Evolutionary conservation across 1,139 yeast genomes (phyloP).

Genomic region (Suhomyces bribrorum): DNA sequence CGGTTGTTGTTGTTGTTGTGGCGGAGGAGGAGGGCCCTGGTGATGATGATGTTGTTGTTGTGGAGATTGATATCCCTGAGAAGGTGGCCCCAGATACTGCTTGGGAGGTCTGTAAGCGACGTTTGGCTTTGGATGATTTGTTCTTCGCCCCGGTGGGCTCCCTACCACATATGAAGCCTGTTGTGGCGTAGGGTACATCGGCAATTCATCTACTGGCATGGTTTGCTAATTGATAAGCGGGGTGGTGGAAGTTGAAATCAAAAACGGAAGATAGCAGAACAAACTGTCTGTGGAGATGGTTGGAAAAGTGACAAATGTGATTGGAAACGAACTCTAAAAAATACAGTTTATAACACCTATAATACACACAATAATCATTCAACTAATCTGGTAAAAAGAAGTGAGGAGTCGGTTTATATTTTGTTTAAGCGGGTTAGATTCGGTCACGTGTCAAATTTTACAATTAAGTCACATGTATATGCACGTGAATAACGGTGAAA

Average conservation of each 20-base stretch:
- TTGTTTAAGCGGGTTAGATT: not conserved
- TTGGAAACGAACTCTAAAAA: not conserved
- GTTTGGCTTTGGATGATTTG: constrained; percentile 14
- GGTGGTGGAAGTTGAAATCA: not conserved
- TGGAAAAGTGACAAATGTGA: too few species aligned
- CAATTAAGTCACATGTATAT: not conserved
- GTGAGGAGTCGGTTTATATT: not conserved
- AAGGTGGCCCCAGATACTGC: constrained; percentile 20
- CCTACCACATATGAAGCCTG: constrained; percentile 43
- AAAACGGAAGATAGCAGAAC: too few species aligned
- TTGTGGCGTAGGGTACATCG: constrained; percentile 51
- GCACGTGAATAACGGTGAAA: not conserved
- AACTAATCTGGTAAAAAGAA: not conserved
- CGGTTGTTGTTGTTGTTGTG: constrained; percentile 16
- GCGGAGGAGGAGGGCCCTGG: constrained; percentile 8
- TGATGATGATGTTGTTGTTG: constrained; percentile 10
- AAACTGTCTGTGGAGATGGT: too few species aligned
- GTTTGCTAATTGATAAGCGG: not conserved
- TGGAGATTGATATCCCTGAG: constrained; percentile 15
- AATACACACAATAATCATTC: not conserved
- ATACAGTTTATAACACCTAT: not conserved
- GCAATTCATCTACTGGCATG: constrained; percentile 43
- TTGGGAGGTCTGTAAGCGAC: constrained; percentile 21
- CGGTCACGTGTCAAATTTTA: not conserved
- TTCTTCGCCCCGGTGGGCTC: constrained; percentile 22